Percentiles rank a stretch among this genome's conserved stretches.
Conservation (phyloP, 2,329 filamentous ascomycete genomes). For the Claviceps sorghi region DNA sequence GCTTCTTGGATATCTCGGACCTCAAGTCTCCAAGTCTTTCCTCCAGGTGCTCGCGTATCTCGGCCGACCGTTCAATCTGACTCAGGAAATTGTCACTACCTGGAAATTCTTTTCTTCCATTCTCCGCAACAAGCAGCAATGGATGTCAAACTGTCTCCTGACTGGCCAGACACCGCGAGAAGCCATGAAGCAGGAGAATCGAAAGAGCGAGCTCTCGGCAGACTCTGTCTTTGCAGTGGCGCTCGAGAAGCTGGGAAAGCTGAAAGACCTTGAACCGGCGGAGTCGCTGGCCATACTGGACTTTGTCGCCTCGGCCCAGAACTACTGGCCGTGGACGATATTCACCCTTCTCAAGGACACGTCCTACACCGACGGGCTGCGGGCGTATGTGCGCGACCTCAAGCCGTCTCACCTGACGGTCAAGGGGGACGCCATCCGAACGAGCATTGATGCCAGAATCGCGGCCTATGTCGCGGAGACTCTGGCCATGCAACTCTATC, state of each 20-base stretch:
- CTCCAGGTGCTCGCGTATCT: conserved; percentile 63
- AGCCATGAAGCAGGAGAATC: conserved; percentile 43
- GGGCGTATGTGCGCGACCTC: conserved; percentile 51
- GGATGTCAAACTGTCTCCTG: conserved; percentile 86
- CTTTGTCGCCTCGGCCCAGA: conserved; percentile 78
- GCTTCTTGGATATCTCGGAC: conserved; percentile 76
- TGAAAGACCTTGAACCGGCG: conserved; percentile 47
- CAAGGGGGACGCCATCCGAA: conserved; percentile 39
- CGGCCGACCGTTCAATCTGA: conserved; percentile 58
- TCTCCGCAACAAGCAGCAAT: conserved; percentile 81
- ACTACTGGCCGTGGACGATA: conserved; percentile 92
- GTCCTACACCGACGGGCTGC: conserved; percentile 56
- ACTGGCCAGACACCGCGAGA: conserved; percentile 77
- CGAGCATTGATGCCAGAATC: conserved; percentile 52
- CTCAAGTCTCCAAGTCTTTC: conserved; percentile 71
- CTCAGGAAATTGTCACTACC: conserved; percentile 49
- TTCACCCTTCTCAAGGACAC: conserved; percentile 62
- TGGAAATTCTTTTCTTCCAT: conserved; percentile 83
- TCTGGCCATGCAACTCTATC: conserved; percentile 80
- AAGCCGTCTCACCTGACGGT: conserved; percentile 35
- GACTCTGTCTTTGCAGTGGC: conserved; percentile 62
- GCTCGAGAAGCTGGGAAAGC: conserved; percentile 51
- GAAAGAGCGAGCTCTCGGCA: conserved; percentile 32
- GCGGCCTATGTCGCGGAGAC: conserved; percentile 77
- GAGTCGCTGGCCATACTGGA: conserved; percentile 65